Evolutionary conservation across 2,329 filamentous ascomycete genomes (phyloP).

Genomic region (Arachnomyces sp.): DNA sequence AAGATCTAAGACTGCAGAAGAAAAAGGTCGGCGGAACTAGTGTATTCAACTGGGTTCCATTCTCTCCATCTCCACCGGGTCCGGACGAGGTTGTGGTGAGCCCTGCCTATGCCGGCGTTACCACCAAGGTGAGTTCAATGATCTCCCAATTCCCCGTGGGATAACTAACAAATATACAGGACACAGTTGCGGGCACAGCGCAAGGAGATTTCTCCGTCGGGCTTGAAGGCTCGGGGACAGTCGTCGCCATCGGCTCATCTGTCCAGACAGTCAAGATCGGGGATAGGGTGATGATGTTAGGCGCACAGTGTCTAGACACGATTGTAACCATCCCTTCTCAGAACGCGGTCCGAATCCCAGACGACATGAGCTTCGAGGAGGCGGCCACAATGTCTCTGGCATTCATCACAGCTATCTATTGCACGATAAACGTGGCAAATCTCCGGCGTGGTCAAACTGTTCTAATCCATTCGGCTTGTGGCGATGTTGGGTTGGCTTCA

Average conservation of each 20-base stretch:
- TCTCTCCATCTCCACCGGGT: background rate
- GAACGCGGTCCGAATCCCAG: constrained; percentile 19
- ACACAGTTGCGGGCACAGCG: no score
- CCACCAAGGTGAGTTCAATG: constrained; percentile 6
- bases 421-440: constrained; percentile 16
- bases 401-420: constrained; percentile 19
- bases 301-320: constrained; percentile 7
- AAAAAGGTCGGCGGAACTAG: background rate
- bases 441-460: constrained; percentile 12
- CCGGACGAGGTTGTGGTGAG: constrained; percentile 4
- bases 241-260: constrained; percentile 24
- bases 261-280: constrained; percentile 29
- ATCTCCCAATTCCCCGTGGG: no score
- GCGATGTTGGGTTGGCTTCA: constrained; percentile 17
- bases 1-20: background rate
- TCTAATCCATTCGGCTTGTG: constrained; percentile 17
- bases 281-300: constrained; percentile 26
- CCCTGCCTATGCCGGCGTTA: constrained; percentile 4
- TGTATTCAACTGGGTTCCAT: background rate
- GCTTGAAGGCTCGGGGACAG: constrained; percentile 36
- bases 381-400: constrained; percentile 19
- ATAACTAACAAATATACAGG: no score
- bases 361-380: constrained; percentile 19
- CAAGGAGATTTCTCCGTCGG: constrained; percentile 35
- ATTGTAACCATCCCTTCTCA: constrained; percentile 6